These are phyloP conservation scores for Pythium volutum DNA, from an alignment of 352 stramenopile species.

Conservation along the genomic window DNA sequence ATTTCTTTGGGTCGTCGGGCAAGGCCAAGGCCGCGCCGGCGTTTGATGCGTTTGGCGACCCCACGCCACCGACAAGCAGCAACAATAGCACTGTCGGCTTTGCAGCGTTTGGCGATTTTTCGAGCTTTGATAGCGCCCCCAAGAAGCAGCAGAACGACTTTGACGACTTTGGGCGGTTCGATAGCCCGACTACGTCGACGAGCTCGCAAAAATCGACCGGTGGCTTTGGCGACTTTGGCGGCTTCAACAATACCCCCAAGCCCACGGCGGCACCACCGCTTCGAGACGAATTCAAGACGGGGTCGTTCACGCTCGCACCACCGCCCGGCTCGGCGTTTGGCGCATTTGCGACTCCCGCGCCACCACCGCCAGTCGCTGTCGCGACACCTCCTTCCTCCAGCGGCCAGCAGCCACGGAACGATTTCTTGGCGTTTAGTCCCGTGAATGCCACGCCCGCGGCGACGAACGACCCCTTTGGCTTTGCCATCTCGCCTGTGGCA, in stretches of 20 bases:
- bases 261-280: conserved; percentile 28
- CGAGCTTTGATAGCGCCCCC: conserved; percentile 46
- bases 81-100: conserved; percentile 35
- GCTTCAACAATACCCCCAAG: conserved; percentile 22
- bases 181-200: conserved; percentile 16
- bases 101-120: conserved; percentile 74
- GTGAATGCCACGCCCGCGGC: conserved; percentile 25
- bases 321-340: conserved; percentile 50
- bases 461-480: conserved; percentile 50
- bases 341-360: conserved; percentile 20
- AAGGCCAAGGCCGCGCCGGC: conserved; percentile 12
- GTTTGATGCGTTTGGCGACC: conserved; percentile 36
- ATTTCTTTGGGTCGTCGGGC: conserved; percentile 41
- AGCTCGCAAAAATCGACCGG: conserved; percentile 25
- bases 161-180: conserved; percentile 37
- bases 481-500: conserved; percentile 31
- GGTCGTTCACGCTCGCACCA: conserved; percentile 69
- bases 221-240: conserved; percentile 55
- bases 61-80: conserved; percentile 11
- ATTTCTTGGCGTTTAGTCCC: conserved; percentile 71
- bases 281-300: conserved; percentile 39
- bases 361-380: conserved; percentile 9
- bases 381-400: conserved; percentile 10
- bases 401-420: conserved; percentile 23
- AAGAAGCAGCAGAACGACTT: conserved; percentile 36